These are phyloP conservation scores for Tolypocladium pustulatum DNA, from an alignment of 2,329 filamentous ascomycete species.

Conservation along the genomic window DNA sequence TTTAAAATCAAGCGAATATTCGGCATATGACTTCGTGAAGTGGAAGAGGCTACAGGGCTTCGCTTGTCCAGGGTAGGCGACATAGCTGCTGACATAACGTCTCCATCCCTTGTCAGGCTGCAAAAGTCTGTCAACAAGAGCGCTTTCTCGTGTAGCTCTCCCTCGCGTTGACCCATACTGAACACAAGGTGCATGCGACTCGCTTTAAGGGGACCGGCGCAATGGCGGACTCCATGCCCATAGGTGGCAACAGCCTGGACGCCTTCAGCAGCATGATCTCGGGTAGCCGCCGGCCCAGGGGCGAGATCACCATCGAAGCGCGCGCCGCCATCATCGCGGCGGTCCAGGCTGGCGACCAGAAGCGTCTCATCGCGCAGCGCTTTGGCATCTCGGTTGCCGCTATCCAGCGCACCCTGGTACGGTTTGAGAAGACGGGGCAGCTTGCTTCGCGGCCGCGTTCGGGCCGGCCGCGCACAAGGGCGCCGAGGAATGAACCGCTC, in stretches of 20 bases:
- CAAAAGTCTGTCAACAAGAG: background rate
- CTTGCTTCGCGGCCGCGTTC: background rate
- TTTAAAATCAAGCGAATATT: too few species aligned
- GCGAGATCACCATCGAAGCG: background rate
- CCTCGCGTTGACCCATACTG: background rate
- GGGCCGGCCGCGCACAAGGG: background rate
- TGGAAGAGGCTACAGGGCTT: too few species aligned
- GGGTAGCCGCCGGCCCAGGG: background rate
- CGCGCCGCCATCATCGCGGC: constrained; percentile 2
- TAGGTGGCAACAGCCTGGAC: background rate
- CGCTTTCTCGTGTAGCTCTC: too few species aligned
- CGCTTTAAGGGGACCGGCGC: background rate
- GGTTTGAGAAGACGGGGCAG: constrained; percentile 1
- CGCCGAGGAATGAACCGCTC: background rate
- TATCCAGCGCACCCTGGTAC: background rate
- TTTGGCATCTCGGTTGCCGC: constrained; percentile 1
- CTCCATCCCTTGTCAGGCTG: background rate
- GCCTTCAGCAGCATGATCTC: background rate
- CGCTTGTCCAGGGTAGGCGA: too few species aligned
- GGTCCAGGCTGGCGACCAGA: constrained; percentile 2
- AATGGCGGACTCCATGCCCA: constrained; percentile 26
- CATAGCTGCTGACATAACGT: too few species aligned
- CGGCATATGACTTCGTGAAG: too few species aligned
- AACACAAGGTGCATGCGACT: background rate
- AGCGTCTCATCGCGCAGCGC: background rate